Base-by-base conservation (phyloP, 208 protist genomes). In the Crithidia acanthocephali region DNA sequence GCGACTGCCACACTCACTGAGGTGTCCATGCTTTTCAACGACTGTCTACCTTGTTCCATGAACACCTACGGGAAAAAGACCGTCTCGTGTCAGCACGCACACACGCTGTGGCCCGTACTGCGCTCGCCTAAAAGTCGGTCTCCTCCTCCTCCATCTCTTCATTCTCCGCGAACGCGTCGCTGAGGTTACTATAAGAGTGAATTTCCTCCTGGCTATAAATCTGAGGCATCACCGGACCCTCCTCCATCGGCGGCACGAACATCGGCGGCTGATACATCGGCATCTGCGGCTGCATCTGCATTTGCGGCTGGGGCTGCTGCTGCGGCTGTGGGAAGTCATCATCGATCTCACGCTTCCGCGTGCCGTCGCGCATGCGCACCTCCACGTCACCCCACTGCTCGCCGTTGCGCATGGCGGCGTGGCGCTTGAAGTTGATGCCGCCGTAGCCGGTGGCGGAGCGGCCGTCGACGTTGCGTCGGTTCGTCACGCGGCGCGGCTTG, bases 401-500 rank as follows among this genome's bases (percentile, higher is more conserved):
- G 16, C 87, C 87, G 13, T 74, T 78, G 47, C 71, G 74, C 84
- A 92, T 92, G 27, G 80, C 84, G 0, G 71, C 68, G 27, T 84
- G 68, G 25, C 84, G 83, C 74, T 87, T 86, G 67, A 85, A 88
- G 58, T 83, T 80, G 65, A 92, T 81, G 42, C 87, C 87, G 56
- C 83, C 87, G 76, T 92, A 92, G 53, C 87, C 84, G 0, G 78
- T 90, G 6, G 74, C 68, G 68, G 66, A 60, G 47, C 71, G 58
- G 42, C 74, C 81, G 55, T 85, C 60, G 37, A 79, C 60, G 67
- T 75, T 79, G 52, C 79, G 79, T 1, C 66, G 62, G 33, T 73
- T 83, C 15, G 69, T 81, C 45, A 84, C 73, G 28, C 84, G 84
- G n/a, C 87, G 83, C n/a, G 87, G 84, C 63, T 82, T 81, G 51